These are phyloP conservation scores for Solanum appendiculatum DNA, from an alignment of 257 asterid genomes.

Conservation along the genomic window DNA sequence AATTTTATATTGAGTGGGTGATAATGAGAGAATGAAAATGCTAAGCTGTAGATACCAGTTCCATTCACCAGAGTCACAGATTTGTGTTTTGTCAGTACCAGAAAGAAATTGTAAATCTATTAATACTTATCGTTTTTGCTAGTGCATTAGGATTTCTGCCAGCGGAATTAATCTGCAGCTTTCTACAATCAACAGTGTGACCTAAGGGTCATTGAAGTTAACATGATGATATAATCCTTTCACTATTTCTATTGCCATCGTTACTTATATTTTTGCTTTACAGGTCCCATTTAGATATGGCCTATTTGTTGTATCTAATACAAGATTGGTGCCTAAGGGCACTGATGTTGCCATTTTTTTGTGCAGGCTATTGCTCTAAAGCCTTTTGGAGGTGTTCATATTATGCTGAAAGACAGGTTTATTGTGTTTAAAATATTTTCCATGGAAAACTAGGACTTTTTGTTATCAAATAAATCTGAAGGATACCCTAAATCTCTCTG, in stretches of 20 bases:
- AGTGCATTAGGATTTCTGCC: background rate
- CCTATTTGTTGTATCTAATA: background rate
- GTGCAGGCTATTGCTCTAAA: conserved; percentile 76
- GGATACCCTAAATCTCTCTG: background rate
- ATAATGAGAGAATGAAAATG: background rate
- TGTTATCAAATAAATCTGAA: background rate
- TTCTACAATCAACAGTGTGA: background rate
- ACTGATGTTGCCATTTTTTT: conserved; percentile 5
- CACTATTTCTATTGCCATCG: background rate
- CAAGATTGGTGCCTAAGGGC: background rate
- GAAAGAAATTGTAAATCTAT: background rate
- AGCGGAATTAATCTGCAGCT: background rate
- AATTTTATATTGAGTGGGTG: background rate
- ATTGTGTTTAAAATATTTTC: conserved; percentile 1
- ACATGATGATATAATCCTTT: background rate
- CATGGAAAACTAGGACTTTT: background rate
- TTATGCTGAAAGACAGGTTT: conserved; percentile 62
- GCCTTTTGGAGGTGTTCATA: conserved; percentile 73
- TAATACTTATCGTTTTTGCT: background rate
- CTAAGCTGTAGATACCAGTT: background rate
- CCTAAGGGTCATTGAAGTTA: background rate
- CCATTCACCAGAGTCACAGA: background rate
- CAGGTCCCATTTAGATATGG: background rate
- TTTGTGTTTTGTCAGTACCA: background rate
- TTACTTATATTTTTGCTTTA: background rate